Conservation (phyloP, 2,329 filamentous ascomycete genomes). For the Intubia oerlemansii region DNA sequence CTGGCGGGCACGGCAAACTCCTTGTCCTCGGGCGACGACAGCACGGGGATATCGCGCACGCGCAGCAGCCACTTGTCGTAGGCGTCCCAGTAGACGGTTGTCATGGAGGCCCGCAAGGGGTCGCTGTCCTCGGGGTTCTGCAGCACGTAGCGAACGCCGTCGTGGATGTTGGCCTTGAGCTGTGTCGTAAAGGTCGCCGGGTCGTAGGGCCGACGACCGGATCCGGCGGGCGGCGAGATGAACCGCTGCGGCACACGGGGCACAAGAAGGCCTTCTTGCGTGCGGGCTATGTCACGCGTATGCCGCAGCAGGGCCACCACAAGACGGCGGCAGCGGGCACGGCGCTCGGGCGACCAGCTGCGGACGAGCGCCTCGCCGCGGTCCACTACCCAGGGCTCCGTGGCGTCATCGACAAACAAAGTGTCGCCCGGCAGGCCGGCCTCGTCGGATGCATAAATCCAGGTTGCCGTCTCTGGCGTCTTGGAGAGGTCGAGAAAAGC, state of each 20-base stretch:
- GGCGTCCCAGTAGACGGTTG: slow-evolving; percentile 14
- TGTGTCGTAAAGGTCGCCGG: background rate
- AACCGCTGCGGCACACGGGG: slow-evolving; percentile 4
- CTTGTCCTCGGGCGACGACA: slow-evolving; percentile 16
- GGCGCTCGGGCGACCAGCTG: slow-evolving; percentile 3
- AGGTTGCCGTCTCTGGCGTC: slow-evolving; percentile 41
- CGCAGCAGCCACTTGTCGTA: slow-evolving; percentile 38
- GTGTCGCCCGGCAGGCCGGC: background rate
- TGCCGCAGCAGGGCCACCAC: slow-evolving; percentile 12
- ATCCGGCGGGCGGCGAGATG: slow-evolving; percentile 7
- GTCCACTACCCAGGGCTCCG: slow-evolving; percentile 2
- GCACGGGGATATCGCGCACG: slow-evolving; percentile 19
- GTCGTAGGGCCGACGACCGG: background rate
- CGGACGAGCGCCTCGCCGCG: slow-evolving; percentile 8
- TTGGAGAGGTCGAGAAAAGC: slow-evolving; percentile 39
- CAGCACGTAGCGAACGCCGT: slow-evolving; percentile 14
- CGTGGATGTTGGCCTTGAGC: slow-evolving; percentile 21
- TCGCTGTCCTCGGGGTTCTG: slow-evolving; percentile 3
- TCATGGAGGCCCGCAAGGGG: slow-evolving; percentile 4
- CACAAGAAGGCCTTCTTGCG: slow-evolving; percentile 6
- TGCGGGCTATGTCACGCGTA: slow-evolving; percentile 11
- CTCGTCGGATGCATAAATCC: slow-evolving; percentile 36
- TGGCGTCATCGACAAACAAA: background rate
- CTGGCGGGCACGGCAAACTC: background rate
- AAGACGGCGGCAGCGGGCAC: slow-evolving; percentile 10